Evolutionary conservation across 495 filamentous ascomycete genomes (phyloP), one percentile per base, ranked within the genome.

Genomic region (Penicillium arizonense): DNA sequence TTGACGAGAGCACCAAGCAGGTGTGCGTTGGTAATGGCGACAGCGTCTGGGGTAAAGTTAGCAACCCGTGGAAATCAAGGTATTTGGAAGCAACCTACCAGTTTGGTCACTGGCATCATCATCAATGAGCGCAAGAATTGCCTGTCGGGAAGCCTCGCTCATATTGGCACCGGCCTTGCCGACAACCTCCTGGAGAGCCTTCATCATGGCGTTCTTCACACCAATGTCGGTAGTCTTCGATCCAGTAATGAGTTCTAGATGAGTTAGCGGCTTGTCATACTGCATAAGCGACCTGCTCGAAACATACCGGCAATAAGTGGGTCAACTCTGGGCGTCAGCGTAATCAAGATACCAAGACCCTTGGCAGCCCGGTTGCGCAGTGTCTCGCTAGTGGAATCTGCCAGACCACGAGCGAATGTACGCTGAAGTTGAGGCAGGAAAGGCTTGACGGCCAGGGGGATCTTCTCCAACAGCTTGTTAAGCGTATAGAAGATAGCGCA

Each of bases 401-500:
- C 94, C 18, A 98, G 77, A 44, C 90, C 91, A 74, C 96, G 93
- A 30, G 94, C 92, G 74, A 98, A 98, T 0, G 94, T 97, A 28
- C 94, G 80, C 70, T 98, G 94, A 33, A 98, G 84, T 66, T 98
- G 94, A 10, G 94, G 94, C 58, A 98, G 64, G 84, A 98, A 98
- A 3, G 94, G 94, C 71, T 97, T 97, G 37, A 98, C 82, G 51
- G 92, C 90, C 14, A 89, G 83, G 5, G 94, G 95, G 67, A 98
- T 97, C 79, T 97, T 98, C 73, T 96, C 89, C 12, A 98, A 78
- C 10, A 98, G 78, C 59, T 95, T 96, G 70, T 97, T 97, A 47
- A 98, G 79, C 0, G 95, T 97, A 38, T 91, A 81, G 49, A 98
- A 78, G 69, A 97, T 96, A 28, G 95, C 95, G 57, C 79, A 77